phyloP scores from a whole-genome alignment of 1,139 yeast genomes.

The Taiozyma onychis region DNA sequence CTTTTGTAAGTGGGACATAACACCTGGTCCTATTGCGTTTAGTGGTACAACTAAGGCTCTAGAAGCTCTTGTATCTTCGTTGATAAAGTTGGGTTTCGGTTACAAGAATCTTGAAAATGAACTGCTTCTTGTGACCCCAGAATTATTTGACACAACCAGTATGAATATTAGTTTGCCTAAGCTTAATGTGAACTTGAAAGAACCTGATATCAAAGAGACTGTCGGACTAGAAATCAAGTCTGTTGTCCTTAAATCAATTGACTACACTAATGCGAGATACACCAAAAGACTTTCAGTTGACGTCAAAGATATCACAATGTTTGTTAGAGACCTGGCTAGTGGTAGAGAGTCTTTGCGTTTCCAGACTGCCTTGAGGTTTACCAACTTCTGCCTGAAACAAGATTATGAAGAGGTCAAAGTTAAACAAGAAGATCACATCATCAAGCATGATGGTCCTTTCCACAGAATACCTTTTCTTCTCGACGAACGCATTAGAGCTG shows the following conservation, averaged over 20 bases:
- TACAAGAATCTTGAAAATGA: slow-evolving; percentile 73
- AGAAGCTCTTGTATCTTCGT: slow-evolving; percentile 38
- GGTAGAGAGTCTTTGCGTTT: slow-evolving; percentile 29
- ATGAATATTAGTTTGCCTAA: slow-evolving; percentile 30
- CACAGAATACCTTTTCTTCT: slow-evolving; percentile 74
- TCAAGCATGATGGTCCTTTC: slow-evolving; percentile 74
- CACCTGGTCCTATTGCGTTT: slow-evolving; percentile 51
- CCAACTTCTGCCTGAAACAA: slow-evolving; percentile 54
- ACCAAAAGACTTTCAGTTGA: slow-evolving; percentile 48
- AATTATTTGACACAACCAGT: slow-evolving; percentile 64
- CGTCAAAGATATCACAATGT: slow-evolving; percentile 40
- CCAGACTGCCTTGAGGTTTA: slow-evolving; percentile 50
- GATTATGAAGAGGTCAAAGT: slow-evolving; percentile 41
- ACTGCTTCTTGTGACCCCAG: slow-evolving; percentile 49
- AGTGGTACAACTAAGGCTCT: slow-evolving; percentile 48
- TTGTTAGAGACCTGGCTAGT: slow-evolving; percentile 24
- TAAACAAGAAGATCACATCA: slow-evolving; percentile 60
- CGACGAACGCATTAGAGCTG: slow-evolving; percentile 40
- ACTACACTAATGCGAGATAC: slow-evolving; percentile 63
- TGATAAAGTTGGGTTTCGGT: slow-evolving; percentile 51
- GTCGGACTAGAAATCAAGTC: slow-evolving; percentile 31
- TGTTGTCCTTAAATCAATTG: slow-evolving; percentile 50
- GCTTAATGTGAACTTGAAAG: slow-evolving; percentile 27
- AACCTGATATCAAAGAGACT: slow-evolving; percentile 25
- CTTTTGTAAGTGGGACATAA: slow-evolving; percentile 85